Percentiles rank a stretch among this genome's conserved stretches.
Evolutionary conservation across 495 filamentous ascomycete genomes (phyloP).

Genomic region (Podospora didyma): DNA sequence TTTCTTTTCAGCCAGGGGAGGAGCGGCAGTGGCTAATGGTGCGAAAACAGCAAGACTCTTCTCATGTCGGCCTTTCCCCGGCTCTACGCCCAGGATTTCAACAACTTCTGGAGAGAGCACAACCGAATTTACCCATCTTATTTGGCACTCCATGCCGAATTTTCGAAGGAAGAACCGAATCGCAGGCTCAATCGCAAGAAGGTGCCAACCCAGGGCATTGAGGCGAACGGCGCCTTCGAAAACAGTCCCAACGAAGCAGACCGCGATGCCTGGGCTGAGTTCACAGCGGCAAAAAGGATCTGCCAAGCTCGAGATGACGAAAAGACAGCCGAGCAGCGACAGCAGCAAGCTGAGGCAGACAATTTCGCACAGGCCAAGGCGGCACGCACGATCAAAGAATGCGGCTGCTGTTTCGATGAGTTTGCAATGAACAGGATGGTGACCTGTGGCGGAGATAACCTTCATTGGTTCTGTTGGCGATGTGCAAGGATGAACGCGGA

Average conservation of each 20-base stretch:
- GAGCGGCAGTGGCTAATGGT: background rate
- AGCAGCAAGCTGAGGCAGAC: constrained; percentile 36
- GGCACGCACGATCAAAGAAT: constrained; percentile 54
- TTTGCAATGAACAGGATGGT: constrained; percentile 61
- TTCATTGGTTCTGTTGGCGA: constrained; percentile 60
- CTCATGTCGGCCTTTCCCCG: constrained; percentile 24
- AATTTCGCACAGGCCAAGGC: constrained; percentile 42
- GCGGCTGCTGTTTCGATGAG: constrained; percentile 67
- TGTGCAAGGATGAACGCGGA: constrained; percentile 66
- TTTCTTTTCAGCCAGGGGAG: no score
- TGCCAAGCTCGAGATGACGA: constrained; percentile 14
- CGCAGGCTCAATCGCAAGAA: constrained; percentile 24
- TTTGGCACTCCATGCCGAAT: constrained; percentile 20
- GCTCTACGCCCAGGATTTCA: constrained; percentile 16
- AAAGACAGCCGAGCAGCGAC: constrained; percentile 24
- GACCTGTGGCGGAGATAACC: constrained; percentile 53
- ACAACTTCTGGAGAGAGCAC: constrained; percentile 3
- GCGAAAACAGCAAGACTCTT: constrained; percentile 15
- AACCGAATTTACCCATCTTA: constrained; percentile 29
- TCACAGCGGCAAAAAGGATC: constrained; percentile 21
- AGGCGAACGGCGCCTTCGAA: background rate
- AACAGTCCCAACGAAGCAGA: background rate
- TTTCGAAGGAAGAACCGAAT: constrained; percentile 1
- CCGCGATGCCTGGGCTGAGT: constrained; percentile 28
- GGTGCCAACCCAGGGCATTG: background rate